Evolutionary conservation across 2,329 filamentous ascomycete genomes (phyloP).

Genomic region (Diaporthe sp.): DNA sequence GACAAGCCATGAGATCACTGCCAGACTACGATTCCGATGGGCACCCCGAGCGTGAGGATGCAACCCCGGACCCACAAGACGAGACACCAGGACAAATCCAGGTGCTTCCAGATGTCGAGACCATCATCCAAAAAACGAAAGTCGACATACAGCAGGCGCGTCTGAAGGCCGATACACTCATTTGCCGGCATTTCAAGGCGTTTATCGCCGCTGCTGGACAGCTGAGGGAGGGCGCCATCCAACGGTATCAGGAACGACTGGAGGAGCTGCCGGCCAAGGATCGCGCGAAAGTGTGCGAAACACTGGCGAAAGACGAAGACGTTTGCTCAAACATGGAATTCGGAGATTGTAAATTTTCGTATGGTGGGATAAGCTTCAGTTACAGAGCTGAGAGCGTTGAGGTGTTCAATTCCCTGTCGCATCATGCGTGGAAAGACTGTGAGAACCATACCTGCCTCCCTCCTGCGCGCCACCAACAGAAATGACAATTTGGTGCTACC

Average conservation of each 20-base stretch:
- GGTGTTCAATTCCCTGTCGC: neutral
- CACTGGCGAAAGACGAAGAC: neutral
- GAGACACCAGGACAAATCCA: neutral
- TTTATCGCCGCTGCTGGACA: neutral
- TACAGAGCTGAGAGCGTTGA: neutral
- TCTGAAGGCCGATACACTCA: neutral
- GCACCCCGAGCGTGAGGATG: neutral
- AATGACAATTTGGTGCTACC: no score
- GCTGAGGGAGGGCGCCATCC: neutral
- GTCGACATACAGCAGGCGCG: neutral
- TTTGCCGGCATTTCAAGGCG: neutral
- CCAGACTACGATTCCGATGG: neutral
- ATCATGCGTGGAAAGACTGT: constrained; percentile 13
- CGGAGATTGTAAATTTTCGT: neutral
- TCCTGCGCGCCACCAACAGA: neutral
- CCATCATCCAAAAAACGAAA: neutral
- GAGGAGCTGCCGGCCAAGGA: neutral
- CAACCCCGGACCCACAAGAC: neutral
- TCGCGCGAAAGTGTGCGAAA: neutral
- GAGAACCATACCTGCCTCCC: neutral
- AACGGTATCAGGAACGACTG: neutral
- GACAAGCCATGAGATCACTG: neutral
- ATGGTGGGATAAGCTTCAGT: neutral
- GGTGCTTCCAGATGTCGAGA: neutral
- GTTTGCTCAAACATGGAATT: constrained; percentile 4